Conservation (phyloP, 768 basidiomycete genomes). For the Suillus subluteus region DNA sequence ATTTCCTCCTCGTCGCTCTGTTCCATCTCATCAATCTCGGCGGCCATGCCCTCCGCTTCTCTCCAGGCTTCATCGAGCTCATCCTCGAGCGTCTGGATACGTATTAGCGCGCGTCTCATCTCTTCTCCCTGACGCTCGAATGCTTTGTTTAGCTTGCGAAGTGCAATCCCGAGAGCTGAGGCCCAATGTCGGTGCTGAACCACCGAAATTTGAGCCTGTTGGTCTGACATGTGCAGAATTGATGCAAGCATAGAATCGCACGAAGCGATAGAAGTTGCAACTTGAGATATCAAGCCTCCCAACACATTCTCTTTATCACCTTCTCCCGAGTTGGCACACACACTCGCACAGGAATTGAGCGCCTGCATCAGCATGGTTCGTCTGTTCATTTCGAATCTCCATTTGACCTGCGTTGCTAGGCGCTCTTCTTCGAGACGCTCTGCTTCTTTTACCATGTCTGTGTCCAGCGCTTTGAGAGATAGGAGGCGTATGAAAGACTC, state of each 20-base stretch:
- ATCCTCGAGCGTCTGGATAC: conserved; percentile 60
- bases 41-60: conserved; percentile 72
- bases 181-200: conserved; percentile 70
- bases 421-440: conserved; percentile 59
- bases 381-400: conserved; percentile 67
- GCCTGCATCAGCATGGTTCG: conserved; percentile 75
- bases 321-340: conserved; percentile 27
- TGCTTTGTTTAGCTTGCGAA: conserved; percentile 79
- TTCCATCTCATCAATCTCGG: conserved; percentile 70
- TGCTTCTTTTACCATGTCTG: conserved; percentile 58
- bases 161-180: conserved; percentile 75
- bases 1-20: conserved; percentile 28
- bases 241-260: conserved; percentile 63
- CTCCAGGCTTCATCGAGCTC: conserved; percentile 84
- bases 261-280: conserved; percentile 59
- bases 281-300: conserved; percentile 53
- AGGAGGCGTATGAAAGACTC: conserved; percentile 76
- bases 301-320: conserved; percentile 42
- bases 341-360: conserved; percentile 54
- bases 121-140: conserved; percentile 69
- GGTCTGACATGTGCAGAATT: conserved; percentile 61
- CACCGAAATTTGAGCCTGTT: conserved; percentile 62
- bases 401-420: conserved; percentile 60
- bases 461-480: conserved; percentile 62
- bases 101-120: conserved; percentile 48